phyloP scores from a whole-genome alignment of 1,284 basidiomycete species.

The Gomphus bonarii region DNA sequence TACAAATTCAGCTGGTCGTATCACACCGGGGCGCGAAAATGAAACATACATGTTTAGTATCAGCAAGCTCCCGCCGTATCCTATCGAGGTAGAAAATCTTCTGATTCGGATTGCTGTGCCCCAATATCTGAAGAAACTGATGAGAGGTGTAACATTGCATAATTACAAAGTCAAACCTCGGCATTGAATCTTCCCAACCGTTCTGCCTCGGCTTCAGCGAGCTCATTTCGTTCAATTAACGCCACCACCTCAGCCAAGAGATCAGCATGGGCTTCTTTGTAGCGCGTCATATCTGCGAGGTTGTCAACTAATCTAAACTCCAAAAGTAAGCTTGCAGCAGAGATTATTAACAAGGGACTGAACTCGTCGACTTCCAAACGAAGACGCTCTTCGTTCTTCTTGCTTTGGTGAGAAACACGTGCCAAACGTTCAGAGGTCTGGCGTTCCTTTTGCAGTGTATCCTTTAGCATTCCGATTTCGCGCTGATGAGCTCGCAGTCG shows the following conservation, averaged over 20 bases:
- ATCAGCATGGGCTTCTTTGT: conserved; percentile 54
- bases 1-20: neutral
- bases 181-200: conserved; percentile 65
- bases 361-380: conserved; percentile 55
- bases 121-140: conserved; percentile 33
- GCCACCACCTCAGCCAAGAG: conserved; percentile 52
- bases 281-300: conserved; percentile 46
- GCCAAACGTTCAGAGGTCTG: conserved; percentile 37
- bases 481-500: conserved; percentile 11
- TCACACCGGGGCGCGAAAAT: neutral
- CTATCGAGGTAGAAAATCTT: conserved; percentile 66
- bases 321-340: neutral
- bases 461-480: conserved; percentile 20
- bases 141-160: neutral
- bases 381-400: conserved; percentile 52
- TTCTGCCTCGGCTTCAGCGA: conserved; percentile 63
- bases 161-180: conserved; percentile 22
- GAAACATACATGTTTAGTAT: conserved; percentile 56
- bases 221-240: conserved; percentile 53
- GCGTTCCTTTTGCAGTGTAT: conserved; percentile 37
- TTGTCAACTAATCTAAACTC: conserved; percentile 41
- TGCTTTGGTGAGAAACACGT: conserved; percentile 38
- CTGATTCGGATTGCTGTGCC: conserved; percentile 65
- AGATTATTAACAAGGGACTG: conserved; percentile 15
- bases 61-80: conserved; percentile 57